Percentiles rank a stretch among this genome's conserved stretches.
phyloP scores from a whole-genome alignment of 129 eudicot species.

The Ambrosia artemisiifolia region DNA sequence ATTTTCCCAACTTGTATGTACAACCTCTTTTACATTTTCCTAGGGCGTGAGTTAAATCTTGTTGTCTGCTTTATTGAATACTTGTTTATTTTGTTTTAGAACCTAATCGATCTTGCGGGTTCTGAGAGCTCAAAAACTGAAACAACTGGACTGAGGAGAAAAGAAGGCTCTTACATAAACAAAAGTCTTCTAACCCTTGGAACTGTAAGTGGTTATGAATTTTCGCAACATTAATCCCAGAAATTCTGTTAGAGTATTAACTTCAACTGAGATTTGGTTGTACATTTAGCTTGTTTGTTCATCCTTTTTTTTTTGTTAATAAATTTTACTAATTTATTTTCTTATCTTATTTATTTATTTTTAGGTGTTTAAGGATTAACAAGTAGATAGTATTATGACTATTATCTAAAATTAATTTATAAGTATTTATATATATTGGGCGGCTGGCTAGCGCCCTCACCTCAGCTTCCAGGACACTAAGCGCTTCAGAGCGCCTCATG shows the following conservation, averaged over 20 bases:
- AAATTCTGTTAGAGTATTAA: not conserved
- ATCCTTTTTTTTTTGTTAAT: no score
- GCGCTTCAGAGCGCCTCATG: not conserved
- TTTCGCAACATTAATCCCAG: not conserved
- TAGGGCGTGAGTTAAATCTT: not conserved
- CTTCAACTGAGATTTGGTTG: conserved; percentile 15
- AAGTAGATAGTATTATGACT: no score
- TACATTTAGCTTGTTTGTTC: not conserved
- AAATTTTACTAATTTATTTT: no score
- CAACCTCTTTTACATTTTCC: not conserved
- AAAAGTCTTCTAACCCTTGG: conserved; percentile 98
- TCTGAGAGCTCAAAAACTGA: conserved; percentile 99
- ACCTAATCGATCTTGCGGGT: conserved; percentile 91
- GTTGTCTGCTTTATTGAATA: not conserved
- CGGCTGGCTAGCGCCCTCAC: not conserved
- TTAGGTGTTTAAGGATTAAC: not conserved
- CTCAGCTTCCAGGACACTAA: no score
- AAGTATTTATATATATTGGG: not conserved
- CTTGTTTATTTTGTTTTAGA: conserved; percentile 29
- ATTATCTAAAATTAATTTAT: not conserved
- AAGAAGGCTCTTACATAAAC: conserved; percentile 98
- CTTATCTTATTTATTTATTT: no score
- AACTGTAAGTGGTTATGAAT: conserved; percentile 60
- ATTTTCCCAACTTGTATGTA: conserved; percentile 87
- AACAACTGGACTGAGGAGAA: conserved; percentile 94